Conservation (phyloP, 2,329 filamentous ascomycete genomes). For the Xylogone sp. region DNA sequence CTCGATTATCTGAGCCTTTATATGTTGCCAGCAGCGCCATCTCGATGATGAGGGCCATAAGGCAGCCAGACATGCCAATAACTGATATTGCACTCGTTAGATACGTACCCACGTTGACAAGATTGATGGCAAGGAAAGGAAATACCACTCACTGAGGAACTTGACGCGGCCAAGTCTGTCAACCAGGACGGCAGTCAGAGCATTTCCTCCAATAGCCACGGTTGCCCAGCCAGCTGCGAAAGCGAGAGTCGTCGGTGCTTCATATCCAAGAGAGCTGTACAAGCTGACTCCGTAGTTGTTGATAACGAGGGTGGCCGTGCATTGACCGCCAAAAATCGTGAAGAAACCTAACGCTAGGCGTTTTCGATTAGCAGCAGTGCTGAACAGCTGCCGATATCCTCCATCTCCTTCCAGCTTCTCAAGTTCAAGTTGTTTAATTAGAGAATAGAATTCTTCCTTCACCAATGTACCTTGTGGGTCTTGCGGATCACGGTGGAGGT, state of each 20-base stretch:
- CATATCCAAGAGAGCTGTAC: conserved; percentile 22
- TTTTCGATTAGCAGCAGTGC: neutral
- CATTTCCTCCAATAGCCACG: conserved; percentile 21
- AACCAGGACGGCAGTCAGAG: conserved; percentile 22
- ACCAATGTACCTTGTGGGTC: neutral
- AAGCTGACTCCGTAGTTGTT: neutral
- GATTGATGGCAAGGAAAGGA: too few species aligned
- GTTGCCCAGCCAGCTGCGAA: conserved; percentile 24
- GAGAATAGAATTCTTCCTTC: neutral
- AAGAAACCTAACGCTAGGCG: neutral
- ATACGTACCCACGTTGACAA: too few species aligned
- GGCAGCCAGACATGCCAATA: conserved; percentile 16
- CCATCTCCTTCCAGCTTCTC: neutral
- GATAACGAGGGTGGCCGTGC: neutral
- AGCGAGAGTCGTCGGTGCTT: conserved; percentile 21
- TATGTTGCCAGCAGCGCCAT: conserved; percentile 19
- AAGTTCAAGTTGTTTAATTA: neutral
- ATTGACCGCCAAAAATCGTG: neutral
- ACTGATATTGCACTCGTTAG: too few species aligned
- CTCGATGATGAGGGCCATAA: conserved; percentile 16
- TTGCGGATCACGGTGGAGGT: neutral
- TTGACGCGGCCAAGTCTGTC: conserved; percentile 25
- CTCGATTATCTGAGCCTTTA: conserved; percentile 12
- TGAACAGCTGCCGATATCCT: conserved; percentile 1
- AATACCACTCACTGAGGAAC: conserved; percentile 15